Percentiles rank a stretch among this genome's conserved stretches.
phyloP scores from a whole-genome alignment of 2,329 filamentous ascomycete species.

The Aspergillus brunneoviolaceus region DNA sequence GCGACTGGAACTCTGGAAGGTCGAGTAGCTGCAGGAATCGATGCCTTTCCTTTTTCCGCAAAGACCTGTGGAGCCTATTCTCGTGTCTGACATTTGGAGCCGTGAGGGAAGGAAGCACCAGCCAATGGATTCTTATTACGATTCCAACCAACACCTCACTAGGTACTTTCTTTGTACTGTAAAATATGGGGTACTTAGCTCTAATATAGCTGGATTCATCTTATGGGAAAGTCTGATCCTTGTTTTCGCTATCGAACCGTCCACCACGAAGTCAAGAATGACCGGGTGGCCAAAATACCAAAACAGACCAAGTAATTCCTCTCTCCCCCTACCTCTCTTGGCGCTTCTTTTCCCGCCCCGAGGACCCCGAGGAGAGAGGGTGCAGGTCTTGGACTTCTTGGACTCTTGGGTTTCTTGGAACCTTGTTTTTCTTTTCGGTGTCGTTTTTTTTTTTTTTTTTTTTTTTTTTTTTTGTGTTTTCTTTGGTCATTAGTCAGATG shows the following conservation, averaged over 20 bases:
- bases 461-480: not conserved
- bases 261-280: not conserved
- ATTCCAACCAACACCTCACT: too few relatives aligned
- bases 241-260: not conserved
- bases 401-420: not conserved
- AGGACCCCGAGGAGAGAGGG: not conserved
- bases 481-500: not conserved
- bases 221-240: too few relatives aligned
- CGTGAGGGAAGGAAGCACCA: not conserved
- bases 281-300: not conserved
- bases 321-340: constrained; percentile 2
- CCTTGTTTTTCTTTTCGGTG: not conserved
- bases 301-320: not conserved
- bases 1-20: too few relatives aligned
- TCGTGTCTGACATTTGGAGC: not conserved
- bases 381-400: not conserved
- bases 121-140: too few relatives aligned
- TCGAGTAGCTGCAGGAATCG: not conserved
- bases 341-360: constrained; percentile 8
- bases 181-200: too few relatives aligned
- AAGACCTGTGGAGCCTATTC: not conserved
- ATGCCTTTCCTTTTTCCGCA: not conserved
- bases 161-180: too few relatives aligned
- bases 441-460: too few relatives aligned
- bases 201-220: too few relatives aligned